Conservation (phyloP, 805 yeast genomes). For the Blastobotrys peoriensis region DNA sequence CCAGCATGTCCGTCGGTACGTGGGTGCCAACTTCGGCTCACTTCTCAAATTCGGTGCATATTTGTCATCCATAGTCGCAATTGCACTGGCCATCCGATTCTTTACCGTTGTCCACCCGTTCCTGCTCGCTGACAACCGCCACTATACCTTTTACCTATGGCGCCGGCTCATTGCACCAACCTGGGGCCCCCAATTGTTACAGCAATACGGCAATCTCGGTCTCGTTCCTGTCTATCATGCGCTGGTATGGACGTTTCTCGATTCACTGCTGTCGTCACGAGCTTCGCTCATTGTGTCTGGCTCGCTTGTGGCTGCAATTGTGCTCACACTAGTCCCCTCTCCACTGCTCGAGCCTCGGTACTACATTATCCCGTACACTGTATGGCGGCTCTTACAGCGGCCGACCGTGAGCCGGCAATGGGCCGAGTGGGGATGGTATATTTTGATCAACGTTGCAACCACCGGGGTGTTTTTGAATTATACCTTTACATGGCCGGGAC, state of each 20-base stretch:
- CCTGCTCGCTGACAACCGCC: conserved; percentile 88
- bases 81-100: conserved; percentile 13
- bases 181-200: conserved; percentile 5
- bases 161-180: conserved; percentile 51
- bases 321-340: conserved; percentile 70
- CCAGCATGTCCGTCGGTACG: conserved; percentile 37
- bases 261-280: conserved; percentile 33
- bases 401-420: conserved; percentile 32
- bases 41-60: conserved; percentile 11
- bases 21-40: conserved; percentile 28
- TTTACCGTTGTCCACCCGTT: conserved; percentile 81
- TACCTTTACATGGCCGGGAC: conserved; percentile 62
- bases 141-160: conserved; percentile 83
- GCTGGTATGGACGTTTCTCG: conserved; percentile 10
- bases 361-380: conserved; percentile 70
- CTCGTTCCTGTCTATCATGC: conserved; percentile 71
- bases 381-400: conserved; percentile 55
- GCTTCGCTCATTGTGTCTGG: conserved; percentile 29
- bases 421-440: conserved; percentile 59
- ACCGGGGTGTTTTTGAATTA: conserved; percentile 51
- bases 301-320: conserved; percentile 46
- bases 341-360: conserved; percentile 94
- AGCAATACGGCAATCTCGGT: conserved; percentile 35
- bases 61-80: conserved; percentile 8
- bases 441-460: conserved; percentile 48